A percentile compares a stretch with the other conserved stretches of the same genome.
Evolutionary conservation across 106 monocot genomes (phyloP).

Genomic region (Iris macrosiphon): DNA sequence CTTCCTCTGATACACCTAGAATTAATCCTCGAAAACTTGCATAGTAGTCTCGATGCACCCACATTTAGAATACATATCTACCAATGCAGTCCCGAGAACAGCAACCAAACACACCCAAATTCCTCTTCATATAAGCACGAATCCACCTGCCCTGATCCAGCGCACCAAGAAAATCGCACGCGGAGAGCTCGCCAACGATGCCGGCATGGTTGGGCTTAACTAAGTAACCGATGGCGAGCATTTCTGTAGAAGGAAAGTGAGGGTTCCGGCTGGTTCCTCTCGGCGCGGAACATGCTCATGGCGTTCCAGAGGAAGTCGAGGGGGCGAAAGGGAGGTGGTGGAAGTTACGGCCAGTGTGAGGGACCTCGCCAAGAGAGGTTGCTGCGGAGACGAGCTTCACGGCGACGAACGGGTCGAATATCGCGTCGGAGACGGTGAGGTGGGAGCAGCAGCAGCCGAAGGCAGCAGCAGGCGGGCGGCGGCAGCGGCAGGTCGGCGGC

Average conservation of each 20-base stretch:
- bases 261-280: slow-evolving; percentile 6
- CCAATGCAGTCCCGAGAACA: slow-evolving; percentile 33
- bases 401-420: slow-evolving; percentile 22
- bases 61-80: slow-evolving; percentile 56
- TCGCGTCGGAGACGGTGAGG: slow-evolving; percentile 26
- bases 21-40: slow-evolving; percentile 37
- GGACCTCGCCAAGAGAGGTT: not conserved
- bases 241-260: slow-evolving; percentile 13
- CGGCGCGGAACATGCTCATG: slow-evolving; percentile 14
- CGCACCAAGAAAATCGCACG: slow-evolving; percentile 36
- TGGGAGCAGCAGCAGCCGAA: no score
- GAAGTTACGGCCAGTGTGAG: slow-evolving; percentile 9
- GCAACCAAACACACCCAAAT: slow-evolving; percentile 21
- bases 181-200: slow-evolving; percentile 28
- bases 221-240: slow-evolving; percentile 12
- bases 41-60: slow-evolving; percentile 28
- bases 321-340: slow-evolving; percentile 2
- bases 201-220: slow-evolving; percentile 32
- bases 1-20: no score
- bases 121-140: slow-evolving; percentile 21
- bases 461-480: no score
- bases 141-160: slow-evolving; percentile 47
- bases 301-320: slow-evolving; percentile 25
- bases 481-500: no score
- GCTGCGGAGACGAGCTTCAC: slow-evolving; percentile 17